Conservation (phyloP, 169 alveolate species). For the Plasmodium fragile region DNA sequence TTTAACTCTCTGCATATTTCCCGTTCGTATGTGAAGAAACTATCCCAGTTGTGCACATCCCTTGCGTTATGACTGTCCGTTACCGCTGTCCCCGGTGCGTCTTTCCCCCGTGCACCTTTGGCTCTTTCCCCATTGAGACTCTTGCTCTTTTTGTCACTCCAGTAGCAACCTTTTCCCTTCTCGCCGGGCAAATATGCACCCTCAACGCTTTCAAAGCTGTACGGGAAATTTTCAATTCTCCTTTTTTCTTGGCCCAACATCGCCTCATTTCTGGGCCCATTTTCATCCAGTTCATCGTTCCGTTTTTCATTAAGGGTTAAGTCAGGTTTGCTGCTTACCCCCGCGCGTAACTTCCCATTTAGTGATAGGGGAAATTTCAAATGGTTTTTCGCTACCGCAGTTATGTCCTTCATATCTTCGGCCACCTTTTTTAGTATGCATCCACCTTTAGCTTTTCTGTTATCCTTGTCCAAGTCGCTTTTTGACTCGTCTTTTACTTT, state of each 20-base stretch:
- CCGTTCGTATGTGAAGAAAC: constrained; percentile 41
- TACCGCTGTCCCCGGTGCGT: not conserved
- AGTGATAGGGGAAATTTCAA: constrained; percentile 3
- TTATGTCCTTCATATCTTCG: constrained; percentile 24
- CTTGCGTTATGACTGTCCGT: not conserved
- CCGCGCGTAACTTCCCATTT: not conserved
- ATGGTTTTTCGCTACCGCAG: not conserved
- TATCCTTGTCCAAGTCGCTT: not conserved
- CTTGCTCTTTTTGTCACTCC: not conserved
- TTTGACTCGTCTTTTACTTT: not conserved
- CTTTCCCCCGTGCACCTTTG: not conserved
- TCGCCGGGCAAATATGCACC: not conserved
- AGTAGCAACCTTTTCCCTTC: not conserved
- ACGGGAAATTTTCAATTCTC: constrained; percentile 1
- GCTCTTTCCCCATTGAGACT: not conserved
- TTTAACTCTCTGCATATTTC: constrained; percentile 38
- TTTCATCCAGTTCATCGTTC: not conserved
- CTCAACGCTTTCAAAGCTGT: not conserved
- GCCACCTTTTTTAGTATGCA: constrained; percentile 6
- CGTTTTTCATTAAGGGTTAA: not conserved
- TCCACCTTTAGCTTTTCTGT: not conserved
- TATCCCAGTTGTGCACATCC: constrained; percentile 42
- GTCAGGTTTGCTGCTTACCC: not conserved
- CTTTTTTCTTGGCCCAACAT: not conserved
- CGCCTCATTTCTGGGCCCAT: not conserved